These are phyloP conservation scores for Corylus heterophylla DNA, from an alignment of 306 rosid species.

Conservation along the genomic window DNA sequence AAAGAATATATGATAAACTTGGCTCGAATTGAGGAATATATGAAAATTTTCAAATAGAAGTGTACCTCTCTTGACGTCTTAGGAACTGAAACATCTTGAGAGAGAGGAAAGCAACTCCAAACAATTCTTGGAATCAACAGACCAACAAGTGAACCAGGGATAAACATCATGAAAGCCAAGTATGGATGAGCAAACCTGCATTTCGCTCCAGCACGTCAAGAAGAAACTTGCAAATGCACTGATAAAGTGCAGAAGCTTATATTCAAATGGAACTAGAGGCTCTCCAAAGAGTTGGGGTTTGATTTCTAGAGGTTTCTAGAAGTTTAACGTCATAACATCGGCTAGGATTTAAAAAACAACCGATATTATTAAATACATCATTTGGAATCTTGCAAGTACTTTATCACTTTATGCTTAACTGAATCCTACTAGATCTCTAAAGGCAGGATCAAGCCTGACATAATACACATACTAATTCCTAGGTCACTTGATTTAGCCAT, in stretches of 20 bases:
- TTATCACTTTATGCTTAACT: neutral
- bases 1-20: conserved; percentile 2
- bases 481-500: neutral
- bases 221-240: conserved; percentile 29
- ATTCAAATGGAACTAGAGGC: conserved; percentile 3
- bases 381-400: neutral
- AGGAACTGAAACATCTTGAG: conserved; percentile 57
- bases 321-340: no score
- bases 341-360: no score
- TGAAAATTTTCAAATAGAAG: conserved; percentile 13
- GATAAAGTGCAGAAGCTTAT: conserved; percentile 10
- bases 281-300: neutral
- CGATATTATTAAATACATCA: no score
- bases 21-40: neutral
- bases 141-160: conserved; percentile 83
- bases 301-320: no score
- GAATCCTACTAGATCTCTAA: neutral
- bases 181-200: conserved; percentile 90
- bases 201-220: conserved; percentile 36
- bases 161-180: conserved; percentile 90
- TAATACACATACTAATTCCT: conserved; percentile 1
- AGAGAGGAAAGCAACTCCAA: conserved; percentile 64
- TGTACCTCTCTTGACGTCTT: conserved; percentile 73
- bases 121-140: conserved; percentile 71
- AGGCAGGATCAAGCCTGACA: conserved; percentile 18